Base-by-base conservation (phyloP, 768 basidiomycete genomes). In the Kwoniella europaea region DNA sequence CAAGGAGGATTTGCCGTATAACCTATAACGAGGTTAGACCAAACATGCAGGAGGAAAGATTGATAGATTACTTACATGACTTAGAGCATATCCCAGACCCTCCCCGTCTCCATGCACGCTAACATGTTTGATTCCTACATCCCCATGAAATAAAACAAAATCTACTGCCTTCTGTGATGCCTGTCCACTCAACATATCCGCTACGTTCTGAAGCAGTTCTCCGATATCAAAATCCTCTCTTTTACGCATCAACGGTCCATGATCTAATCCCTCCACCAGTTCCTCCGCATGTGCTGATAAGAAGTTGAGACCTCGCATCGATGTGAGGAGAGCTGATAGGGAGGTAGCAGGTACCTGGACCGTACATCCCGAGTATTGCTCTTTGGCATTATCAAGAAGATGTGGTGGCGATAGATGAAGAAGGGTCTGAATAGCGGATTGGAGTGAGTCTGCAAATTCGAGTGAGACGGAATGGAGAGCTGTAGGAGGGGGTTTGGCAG, bases 261-360 rank as follows among this genome's bases (percentile, higher is more conserved):
- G 50, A 42, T 63, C 63, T 4, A 24, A 59, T 1, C 66, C 66
- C n/a, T 58, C 72, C 9, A 74, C 54, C 10, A 76, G 52, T 24
- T 65, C 60, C 24, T 73, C 65, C 29, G 79, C 73, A 55, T 84
- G 91, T n/a, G 92, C 92, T 4, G 92, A 92, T 74, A 97, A 88
- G 79, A 92, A 96, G 82, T 96, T 96, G 74, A 98, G 88, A 74
- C 91, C 92, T 85, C 94, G 93, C 92, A 97, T 93, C 50, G 91
- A 88, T 18, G 92, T 92, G 82, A 97, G 88, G 82, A 98, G 87
- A 50, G 93, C 92, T 18, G 92, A 91, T 84, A 98, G 87, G 74
- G 91, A 92, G 6, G 93, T 88, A 0, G 92, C 92, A 10, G 94
- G 95, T 55, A 97, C 88, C 46, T 92, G 90, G 27, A 98, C 84